Percentiles rank a stretch among this genome's conserved stretches.
These are phyloP conservation scores for Simmondsia chinensis DNA, from an alignment of 148 eudicot species.

Conservation along the genomic window DNA sequence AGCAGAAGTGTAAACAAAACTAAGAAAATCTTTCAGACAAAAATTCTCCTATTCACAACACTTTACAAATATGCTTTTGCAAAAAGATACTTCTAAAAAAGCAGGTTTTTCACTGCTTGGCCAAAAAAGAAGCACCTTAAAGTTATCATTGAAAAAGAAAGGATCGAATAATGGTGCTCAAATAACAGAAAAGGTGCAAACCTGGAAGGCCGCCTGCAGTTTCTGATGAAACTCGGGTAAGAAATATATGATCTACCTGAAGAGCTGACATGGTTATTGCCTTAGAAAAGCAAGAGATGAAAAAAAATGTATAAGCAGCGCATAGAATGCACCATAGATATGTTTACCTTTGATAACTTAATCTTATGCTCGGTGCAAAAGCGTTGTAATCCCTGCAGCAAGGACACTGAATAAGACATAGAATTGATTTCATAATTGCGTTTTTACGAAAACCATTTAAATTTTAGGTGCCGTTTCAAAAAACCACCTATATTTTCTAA, in stretches of 20 bases:
- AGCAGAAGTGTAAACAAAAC: background rate
- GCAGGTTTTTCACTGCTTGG: too few relatives aligned
- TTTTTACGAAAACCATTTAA: too few relatives aligned
- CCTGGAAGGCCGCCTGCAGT: conserved; percentile 99
- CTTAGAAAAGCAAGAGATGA: background rate
- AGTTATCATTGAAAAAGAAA: too few relatives aligned
- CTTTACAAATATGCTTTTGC: too few relatives aligned
- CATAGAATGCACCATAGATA: background rate
- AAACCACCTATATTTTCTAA: too few relatives aligned
- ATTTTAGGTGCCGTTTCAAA: too few relatives aligned
- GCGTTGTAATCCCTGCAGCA: conserved; percentile 81
- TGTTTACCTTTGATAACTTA: conserved; percentile 78
- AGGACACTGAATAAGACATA: conserved; percentile 2
- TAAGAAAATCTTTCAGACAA: background rate
- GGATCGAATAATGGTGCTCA: too few relatives aligned
- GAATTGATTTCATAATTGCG: too few relatives aligned
- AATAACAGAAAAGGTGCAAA: conserved; percentile 21
- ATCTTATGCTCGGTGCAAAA: conserved; percentile 89
- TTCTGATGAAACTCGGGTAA: conserved; percentile 92
- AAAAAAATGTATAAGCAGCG: conserved; percentile 3
- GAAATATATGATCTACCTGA: conserved; percentile 95
- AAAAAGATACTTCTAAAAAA: too few relatives aligned
- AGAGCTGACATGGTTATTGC: conserved; percentile 12
- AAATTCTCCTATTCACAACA: too few relatives aligned
- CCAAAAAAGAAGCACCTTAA: too few relatives aligned